phyloP scores from a whole-genome alignment of 2,329 filamentous ascomycete genomes.

The Torrubiellomyces zombiae region DNA sequence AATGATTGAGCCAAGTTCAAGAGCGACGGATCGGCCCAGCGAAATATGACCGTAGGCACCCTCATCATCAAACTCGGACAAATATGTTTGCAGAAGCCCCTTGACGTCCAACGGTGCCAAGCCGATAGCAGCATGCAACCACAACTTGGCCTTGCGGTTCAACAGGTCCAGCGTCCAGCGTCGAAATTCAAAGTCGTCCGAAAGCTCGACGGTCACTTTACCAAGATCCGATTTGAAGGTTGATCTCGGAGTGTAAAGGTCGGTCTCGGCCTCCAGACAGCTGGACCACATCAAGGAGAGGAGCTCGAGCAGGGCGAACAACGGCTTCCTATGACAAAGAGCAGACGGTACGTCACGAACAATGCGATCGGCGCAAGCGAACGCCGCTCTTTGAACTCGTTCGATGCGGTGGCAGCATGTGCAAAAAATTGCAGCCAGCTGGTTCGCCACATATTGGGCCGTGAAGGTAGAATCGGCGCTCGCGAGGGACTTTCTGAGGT shows the following conservation, averaged over 20 bases:
- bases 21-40: slow-evolving; percentile 79
- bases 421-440: slow-evolving; percentile 72
- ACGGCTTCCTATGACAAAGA: slow-evolving; percentile 72
- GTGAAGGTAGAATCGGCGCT: slow-evolving; percentile 64
- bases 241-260: slow-evolving; percentile 78
- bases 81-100: slow-evolving; percentile 84
- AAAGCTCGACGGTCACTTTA: slow-evolving; percentile 73
- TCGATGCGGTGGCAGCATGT: slow-evolving; percentile 88
- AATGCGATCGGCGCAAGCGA: slow-evolving; percentile 69
- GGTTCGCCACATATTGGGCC: slow-evolving; percentile 77
- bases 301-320: slow-evolving; percentile 86
- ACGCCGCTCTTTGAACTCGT: slow-evolving; percentile 77
- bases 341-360: slow-evolving; percentile 74
- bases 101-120: slow-evolving; percentile 88
- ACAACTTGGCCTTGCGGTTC: slow-evolving; percentile 58
- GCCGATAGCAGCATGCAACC: slow-evolving; percentile 68
- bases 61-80: slow-evolving; percentile 88
- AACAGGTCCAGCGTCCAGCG: slow-evolving; percentile 64
- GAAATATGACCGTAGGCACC: slow-evolving; percentile 83
- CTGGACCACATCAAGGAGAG: slow-evolving; percentile 90
- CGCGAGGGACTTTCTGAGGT: slow-evolving; percentile 57
- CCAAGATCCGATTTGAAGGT: slow-evolving; percentile 63
- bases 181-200: slow-evolving; percentile 77
- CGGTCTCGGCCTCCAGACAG: slow-evolving; percentile 85
- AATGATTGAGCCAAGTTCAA: slow-evolving; percentile 80